phyloP scores from a whole-genome alignment of 306 rosid genomes.

The Fragaria vesca region DNA sequence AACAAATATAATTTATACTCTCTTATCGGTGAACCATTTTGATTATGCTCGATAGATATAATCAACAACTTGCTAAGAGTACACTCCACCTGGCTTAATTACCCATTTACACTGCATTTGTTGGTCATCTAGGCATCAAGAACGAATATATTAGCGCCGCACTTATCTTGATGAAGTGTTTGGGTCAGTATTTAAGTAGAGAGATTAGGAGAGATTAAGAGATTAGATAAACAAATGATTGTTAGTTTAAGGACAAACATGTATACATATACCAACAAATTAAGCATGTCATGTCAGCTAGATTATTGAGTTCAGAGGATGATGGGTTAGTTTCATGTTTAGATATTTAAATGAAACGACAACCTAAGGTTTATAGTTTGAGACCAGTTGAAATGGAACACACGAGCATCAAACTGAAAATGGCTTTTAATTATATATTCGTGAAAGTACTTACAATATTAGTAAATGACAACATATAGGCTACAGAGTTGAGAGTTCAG shows the following conservation, averaged over 20 bases:
- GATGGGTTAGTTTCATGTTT: slow-evolving; percentile 9
- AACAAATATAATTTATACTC: background rate
- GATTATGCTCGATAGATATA: background rate
- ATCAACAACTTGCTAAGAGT: background rate
- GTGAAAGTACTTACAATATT: background rate
- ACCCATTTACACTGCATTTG: slow-evolving; percentile 6
- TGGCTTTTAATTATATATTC: background rate
- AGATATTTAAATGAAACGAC: background rate
- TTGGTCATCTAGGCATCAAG: background rate
- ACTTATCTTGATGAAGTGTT: slow-evolving; percentile 14
- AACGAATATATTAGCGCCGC: background rate
- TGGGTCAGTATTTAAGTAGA: background rate
- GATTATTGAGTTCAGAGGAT: slow-evolving; percentile 3
- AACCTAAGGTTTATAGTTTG: background rate
- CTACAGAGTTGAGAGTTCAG: background rate
- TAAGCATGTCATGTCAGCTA: background rate
- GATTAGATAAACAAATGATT: slow-evolving; percentile 9
- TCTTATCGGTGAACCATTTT: background rate
- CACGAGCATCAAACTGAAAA: background rate
- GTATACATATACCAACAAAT: slow-evolving; percentile 3
- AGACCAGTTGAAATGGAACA: slow-evolving; percentile 5
- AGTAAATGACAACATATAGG: background rate
- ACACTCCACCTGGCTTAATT: background rate
- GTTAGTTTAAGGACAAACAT: background rate
- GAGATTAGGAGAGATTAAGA: background rate